phyloP scores from a whole-genome alignment of 2,329 filamentous ascomycete genomes.

The Cordyceps cateniannulata region DNA sequence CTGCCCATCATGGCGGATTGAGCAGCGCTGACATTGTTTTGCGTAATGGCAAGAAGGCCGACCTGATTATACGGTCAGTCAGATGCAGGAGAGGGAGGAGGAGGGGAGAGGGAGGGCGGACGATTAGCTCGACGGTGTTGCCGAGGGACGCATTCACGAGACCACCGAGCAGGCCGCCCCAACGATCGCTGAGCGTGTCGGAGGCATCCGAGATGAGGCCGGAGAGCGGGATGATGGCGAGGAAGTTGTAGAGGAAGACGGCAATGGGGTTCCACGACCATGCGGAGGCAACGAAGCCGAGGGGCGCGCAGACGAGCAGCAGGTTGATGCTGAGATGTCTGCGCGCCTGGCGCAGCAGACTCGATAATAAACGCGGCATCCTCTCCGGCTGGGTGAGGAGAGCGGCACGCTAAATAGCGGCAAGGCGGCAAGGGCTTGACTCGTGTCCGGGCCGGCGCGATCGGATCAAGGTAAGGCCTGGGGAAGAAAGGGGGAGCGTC shows the following conservation, averaged over 20 bases:
- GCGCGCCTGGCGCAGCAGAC: constrained; percentile 1
- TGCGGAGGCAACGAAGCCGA: constrained; percentile 12
- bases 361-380: not conserved
- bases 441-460: too few relatives aligned
- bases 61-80: constrained; percentile 7
- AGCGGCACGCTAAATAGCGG: not conserved
- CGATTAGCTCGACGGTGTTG: constrained; percentile 16
- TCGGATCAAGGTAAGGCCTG: too few relatives aligned
- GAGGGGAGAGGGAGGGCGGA: not conserved
- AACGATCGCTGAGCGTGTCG: constrained; percentile 13
- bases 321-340: not conserved
- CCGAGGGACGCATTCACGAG: constrained; percentile 17
- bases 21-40: constrained; percentile 13
- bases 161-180: constrained; percentile 13
- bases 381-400: not conserved
- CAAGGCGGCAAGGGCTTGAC: too few relatives aligned
- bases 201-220: constrained; percentile 15
- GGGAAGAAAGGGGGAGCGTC: too few relatives aligned
- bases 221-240: constrained; percentile 16
- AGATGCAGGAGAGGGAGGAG: not conserved
- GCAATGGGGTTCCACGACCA: constrained; percentile 9
- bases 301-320: constrained; percentile 13
- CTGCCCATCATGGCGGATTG: constrained; percentile 17
- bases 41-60: constrained; percentile 13
- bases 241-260: constrained; percentile 12